Conservation (phyloP, 768 basidiomycete species). For the Chalciporus piperatus region DNA sequence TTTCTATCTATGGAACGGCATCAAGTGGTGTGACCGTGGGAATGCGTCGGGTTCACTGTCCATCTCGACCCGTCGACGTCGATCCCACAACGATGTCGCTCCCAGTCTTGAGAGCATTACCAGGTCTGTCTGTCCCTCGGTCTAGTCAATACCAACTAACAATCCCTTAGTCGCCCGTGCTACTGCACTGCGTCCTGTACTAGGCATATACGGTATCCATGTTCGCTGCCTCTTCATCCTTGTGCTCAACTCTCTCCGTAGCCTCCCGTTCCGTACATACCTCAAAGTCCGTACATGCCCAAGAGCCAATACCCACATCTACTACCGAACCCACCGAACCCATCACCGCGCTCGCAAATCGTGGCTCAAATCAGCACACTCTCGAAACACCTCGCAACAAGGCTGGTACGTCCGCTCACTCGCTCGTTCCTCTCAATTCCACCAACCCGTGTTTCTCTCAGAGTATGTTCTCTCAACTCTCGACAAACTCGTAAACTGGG, state of each 20-base stretch:
- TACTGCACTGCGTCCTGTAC: conserved; percentile 43
- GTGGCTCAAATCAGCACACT: conserved; percentile 79
- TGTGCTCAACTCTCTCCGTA: conserved; percentile 22
- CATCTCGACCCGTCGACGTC: not conserved
- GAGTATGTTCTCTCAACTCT: conserved; percentile 96
- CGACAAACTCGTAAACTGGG: conserved; percentile 98
- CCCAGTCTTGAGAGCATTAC: conserved; percentile 33
- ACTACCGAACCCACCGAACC: conserved; percentile 49
- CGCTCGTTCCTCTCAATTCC: not conserved
- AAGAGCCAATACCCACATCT: conserved; percentile 40
- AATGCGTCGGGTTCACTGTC: not conserved
- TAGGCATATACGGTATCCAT: conserved; percentile 41
- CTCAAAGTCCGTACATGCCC: conserved; percentile 43
- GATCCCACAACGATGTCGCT: conserved; percentile 46
- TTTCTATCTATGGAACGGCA: not conserved
- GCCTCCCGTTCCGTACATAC: conserved; percentile 57
- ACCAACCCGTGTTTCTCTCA: conserved; percentile 28
- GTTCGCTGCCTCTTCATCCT: not conserved
- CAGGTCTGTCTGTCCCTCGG: conserved; percentile 26
- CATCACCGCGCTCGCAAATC: conserved; percentile 69
- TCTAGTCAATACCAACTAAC: conserved; percentile 36
- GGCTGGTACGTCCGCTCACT: conserved; percentile 56
- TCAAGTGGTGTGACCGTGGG: not conserved
- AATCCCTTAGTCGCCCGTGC: conserved; percentile 27
- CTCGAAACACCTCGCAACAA: conserved; percentile 87